Percentiles rank a stretch among this genome's conserved stretches.
These are phyloP conservation scores for Pachysandra terminalis DNA, from an alignment of 164 flowering plant species.

Conservation along the genomic window DNA sequence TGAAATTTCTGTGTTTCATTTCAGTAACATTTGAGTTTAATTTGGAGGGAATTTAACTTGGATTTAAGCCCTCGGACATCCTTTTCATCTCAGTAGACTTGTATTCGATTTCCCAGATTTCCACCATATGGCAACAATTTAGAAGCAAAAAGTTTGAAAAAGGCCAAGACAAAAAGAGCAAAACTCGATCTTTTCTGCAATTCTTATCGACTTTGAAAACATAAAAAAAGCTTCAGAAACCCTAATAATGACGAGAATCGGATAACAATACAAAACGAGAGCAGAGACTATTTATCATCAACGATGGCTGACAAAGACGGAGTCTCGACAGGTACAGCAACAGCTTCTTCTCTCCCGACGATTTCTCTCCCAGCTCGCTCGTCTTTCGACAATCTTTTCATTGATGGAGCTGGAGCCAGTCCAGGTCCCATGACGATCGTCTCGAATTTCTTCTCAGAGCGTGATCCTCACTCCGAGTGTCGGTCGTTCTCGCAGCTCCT, in stretches of 20 bases:
- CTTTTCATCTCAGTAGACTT: conserved; percentile 28
- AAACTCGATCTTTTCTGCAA: not conserved
- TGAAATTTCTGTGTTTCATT: no score
- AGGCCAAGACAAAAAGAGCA: not conserved
- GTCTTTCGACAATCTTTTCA: conserved; percentile 32
- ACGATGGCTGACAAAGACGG: conserved; percentile 31
- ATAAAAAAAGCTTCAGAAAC: no score
- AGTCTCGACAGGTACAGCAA: conserved; percentile 8
- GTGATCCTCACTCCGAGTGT: conserved; percentile 38
- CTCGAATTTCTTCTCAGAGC: no score
- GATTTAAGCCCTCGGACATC: no score
- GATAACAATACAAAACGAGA: not conserved
- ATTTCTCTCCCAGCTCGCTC: conserved; percentile 40
- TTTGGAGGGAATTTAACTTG: no score
- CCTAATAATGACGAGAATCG: no score
- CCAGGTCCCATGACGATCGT: conserved; percentile 72
- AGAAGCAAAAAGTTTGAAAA: not conserved
- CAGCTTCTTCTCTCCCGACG: conserved; percentile 29
- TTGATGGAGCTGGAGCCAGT: conserved; percentile 37
- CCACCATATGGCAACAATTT: no score
- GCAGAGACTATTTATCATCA: not conserved
- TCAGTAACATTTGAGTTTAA: no score
- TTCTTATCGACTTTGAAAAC: no score
- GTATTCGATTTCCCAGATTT: no score
- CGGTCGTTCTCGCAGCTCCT: conserved; percentile 74